Evolutionary conservation across 441 rosid species (phyloP).

Genomic region (Iberis amara): DNA sequence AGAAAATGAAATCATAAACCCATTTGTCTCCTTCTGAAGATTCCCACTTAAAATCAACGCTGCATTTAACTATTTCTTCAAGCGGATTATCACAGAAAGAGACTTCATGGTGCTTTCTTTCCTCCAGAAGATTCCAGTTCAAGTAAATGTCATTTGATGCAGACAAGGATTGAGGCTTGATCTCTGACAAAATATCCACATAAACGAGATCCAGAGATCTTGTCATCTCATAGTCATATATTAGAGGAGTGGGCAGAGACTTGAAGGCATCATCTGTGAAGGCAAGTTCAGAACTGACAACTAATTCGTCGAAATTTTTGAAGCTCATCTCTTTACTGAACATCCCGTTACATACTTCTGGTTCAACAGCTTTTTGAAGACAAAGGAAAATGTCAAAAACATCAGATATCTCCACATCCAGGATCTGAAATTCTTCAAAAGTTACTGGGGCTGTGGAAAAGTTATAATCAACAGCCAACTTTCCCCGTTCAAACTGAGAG

Average conservation of each 20-base stretch:
- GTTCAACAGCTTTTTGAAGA: conserved; percentile 37
- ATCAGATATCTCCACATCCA: conserved; percentile 45
- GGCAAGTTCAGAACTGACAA: conserved; percentile 69
- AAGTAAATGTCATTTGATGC: conserved; percentile 82
- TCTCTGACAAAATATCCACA: conserved; percentile 41
- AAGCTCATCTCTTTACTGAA: conserved; percentile 57
- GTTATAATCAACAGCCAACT: conserved; percentile 30
- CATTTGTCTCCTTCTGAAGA: conserved; percentile 38
- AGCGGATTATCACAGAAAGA: conserved; percentile 35
- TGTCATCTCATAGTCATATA: conserved; percentile 38
- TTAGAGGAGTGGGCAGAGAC: conserved; percentile 71
- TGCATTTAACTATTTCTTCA: conserved; percentile 36
- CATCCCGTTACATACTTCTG: conserved; percentile 42
- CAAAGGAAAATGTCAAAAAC: conserved; percentile 40
- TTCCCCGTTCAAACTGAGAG: conserved; percentile 31
- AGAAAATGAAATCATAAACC: conserved; percentile 50
- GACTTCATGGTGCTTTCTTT: conserved; percentile 37
- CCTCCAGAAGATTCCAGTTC: conserved; percentile 78
- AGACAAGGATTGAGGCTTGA: conserved; percentile 47
- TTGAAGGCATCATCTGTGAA: conserved; percentile 67
- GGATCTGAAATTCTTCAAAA: conserved; percentile 58
- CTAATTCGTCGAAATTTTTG: conserved; percentile 62
- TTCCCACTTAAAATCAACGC: conserved; percentile 38
- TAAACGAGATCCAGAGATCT: conserved; percentile 39
- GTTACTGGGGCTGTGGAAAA: conserved; percentile 29